A percentile compares a stretch with the other conserved stretches of the same genome.
These are phyloP conservation scores for Cercospora sp. DNA, from an alignment of 2,329 filamentous ascomycete genomes.

Conservation along the genomic window DNA sequence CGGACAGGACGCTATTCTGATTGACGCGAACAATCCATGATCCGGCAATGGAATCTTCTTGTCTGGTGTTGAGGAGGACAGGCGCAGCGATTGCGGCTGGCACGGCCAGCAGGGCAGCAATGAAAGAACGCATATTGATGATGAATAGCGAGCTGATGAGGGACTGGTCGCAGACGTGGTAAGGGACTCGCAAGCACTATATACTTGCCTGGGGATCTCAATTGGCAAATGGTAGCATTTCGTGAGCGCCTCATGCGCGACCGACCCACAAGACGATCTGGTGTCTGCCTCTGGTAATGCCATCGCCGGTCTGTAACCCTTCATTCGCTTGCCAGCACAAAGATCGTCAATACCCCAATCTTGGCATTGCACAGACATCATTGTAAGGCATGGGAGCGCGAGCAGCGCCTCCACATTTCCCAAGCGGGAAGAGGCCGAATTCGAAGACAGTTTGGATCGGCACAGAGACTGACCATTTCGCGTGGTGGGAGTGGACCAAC, in stretches of 20 bases:
- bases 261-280: slow-evolving; percentile 4
- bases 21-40: slow-evolving; percentile 30
- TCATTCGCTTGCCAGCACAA: slow-evolving; percentile 4
- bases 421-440: neutral
- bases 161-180: neutral
- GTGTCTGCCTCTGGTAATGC: neutral
- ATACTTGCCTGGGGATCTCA: slow-evolving; percentile 16
- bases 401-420: slow-evolving; percentile 7
- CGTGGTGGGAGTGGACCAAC: neutral
- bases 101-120: slow-evolving; percentile 25
- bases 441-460: neutral
- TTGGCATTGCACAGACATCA: slow-evolving; percentile 1
- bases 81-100: slow-evolving; percentile 29
- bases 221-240: neutral
- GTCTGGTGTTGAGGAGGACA: slow-evolving; percentile 23
- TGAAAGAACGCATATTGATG: slow-evolving; percentile 26
- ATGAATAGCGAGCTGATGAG: neutral
- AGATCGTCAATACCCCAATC: slow-evolving; percentile 2
- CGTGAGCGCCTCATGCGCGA: neutral
- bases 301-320: neutral
- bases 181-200: slow-evolving; percentile 11
- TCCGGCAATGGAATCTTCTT: slow-evolving; percentile 23
- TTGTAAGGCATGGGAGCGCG: neutral
- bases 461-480: neutral
- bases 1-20: slow-evolving; percentile 20